Percentiles rank a stretch among this genome's conserved stretches.
phyloP scores from a whole-genome alignment of 352 stramenopile genomes.

The Phytophthora multivora region DNA sequence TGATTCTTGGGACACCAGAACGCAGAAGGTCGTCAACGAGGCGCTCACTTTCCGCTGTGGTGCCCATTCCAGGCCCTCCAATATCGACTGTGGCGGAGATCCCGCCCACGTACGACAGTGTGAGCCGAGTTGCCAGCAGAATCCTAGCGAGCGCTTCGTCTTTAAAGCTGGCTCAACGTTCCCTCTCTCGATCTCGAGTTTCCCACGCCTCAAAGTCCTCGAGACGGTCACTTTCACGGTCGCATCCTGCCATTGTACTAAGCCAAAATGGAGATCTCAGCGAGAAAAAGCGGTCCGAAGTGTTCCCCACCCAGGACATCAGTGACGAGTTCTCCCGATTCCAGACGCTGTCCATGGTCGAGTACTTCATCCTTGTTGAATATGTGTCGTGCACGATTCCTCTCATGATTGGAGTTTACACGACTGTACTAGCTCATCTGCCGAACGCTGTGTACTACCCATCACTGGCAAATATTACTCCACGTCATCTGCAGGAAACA shows the following conservation, averaged over 20 bases:
- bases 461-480: not conserved
- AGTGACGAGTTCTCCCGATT: not conserved
- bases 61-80: not conserved
- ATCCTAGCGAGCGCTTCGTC: not conserved
- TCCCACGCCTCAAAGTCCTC: not conserved
- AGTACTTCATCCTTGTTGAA: slow-evolving; percentile 35
- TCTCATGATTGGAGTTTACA: slow-evolving; percentile 29
- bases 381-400: slow-evolving; percentile 35
- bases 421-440: slow-evolving; percentile 6
- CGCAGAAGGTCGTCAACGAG: not conserved
- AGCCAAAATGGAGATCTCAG: not conserved
- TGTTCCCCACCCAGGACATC: not conserved
- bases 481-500: not conserved
- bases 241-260: not conserved
- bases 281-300: not conserved
- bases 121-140: not conserved
- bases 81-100: not conserved
- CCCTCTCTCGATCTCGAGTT: not conserved
- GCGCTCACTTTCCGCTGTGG: not conserved
- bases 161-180: slow-evolving; percentile 2
- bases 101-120: not conserved
- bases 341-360: slow-evolving; percentile 20
- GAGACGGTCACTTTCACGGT: not conserved
- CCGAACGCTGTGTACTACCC: slow-evolving; percentile 26
- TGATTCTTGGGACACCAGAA: not conserved